phyloP scores from a whole-genome alignment of 495 filamentous ascomycete species.

The Symbiotaphrina buchneri region DNA sequence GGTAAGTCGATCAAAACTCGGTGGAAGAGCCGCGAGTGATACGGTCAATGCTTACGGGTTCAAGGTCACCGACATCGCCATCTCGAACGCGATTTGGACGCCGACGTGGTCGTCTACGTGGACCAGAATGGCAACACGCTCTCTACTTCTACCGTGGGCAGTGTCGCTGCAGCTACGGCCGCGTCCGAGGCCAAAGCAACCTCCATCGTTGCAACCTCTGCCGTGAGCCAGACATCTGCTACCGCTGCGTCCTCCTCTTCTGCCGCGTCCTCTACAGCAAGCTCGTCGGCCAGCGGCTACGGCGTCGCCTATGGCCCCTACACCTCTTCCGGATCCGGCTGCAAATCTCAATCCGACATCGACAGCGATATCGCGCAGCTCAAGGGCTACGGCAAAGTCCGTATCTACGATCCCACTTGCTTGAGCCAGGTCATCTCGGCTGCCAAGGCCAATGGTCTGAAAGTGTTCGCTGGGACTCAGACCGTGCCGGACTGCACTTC shows the following conservation, averaged over 20 bases:
- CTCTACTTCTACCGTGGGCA: conserved; percentile 8
- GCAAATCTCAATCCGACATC: conserved; percentile 42
- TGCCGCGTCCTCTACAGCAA: conserved; percentile 3
- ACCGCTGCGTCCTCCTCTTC: conserved; percentile 5
- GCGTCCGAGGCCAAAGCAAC: not conserved
- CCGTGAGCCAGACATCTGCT: conserved; percentile 4
- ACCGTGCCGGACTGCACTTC: no score
- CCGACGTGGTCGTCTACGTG: conserved; percentile 37
- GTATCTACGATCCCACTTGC: conserved; percentile 69
- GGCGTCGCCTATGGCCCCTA: conserved; percentile 62
- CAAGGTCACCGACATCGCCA: conserved; percentile 15
- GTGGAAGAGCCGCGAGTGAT: conserved; percentile 12
- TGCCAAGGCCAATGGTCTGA: conserved; percentile 30
- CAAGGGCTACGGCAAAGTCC: conserved; percentile 31
- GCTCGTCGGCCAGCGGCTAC: conserved; percentile 6
- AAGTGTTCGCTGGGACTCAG: conserved; percentile 59
- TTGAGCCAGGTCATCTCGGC: conserved; percentile 33
- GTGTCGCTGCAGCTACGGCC: conserved; percentile 6
- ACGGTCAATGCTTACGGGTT: conserved; percentile 11
- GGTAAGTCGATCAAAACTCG: conserved; percentile 14
- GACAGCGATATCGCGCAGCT: conserved; percentile 33
- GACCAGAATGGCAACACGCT: conserved; percentile 35
- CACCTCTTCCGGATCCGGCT: conserved; percentile 29
- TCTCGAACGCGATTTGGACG: conserved; percentile 8
- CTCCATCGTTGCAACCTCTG: not conserved